These are phyloP conservation scores for Phytophthora quininea DNA, from an alignment of 352 stramenopile genomes.

Conservation along the genomic window DNA sequence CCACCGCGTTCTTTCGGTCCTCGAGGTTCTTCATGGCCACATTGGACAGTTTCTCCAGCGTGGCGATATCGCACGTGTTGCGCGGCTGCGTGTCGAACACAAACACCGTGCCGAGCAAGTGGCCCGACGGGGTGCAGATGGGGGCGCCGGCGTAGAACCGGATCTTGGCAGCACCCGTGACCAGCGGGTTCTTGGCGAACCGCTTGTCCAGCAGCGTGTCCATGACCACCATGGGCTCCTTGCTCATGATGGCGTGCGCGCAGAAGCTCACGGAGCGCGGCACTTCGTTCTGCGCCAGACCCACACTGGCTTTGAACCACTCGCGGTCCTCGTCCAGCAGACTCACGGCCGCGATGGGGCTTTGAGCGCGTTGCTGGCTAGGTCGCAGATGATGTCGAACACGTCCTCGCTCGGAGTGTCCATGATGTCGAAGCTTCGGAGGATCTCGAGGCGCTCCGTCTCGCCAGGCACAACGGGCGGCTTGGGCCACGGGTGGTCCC, in stretches of 20 bases:
- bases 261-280: conserved; percentile 89
- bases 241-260: conserved; percentile 88
- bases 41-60: conserved; percentile 88
- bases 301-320: conserved; percentile 89
- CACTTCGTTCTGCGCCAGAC: conserved; percentile 85
- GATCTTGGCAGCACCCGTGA: conserved; percentile 85
- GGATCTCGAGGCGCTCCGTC: conserved; percentile 72
- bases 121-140: conserved; percentile 82
- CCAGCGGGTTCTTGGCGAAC: conserved; percentile 86
- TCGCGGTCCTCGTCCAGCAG: conserved; percentile 86
- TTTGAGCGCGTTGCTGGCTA: conserved; percentile 88
- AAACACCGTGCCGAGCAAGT: conserved; percentile 86
- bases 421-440: conserved; percentile 88
- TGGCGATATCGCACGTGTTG: conserved; percentile 86
- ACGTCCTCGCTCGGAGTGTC: conserved; percentile 86
- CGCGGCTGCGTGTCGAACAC: conserved; percentile 89
- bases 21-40: conserved; percentile 91
- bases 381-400: conserved; percentile 90
- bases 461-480: conserved; percentile 74
- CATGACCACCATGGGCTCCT: conserved; percentile 90
- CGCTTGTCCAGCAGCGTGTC: conserved; percentile 87
- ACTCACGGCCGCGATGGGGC: conserved; percentile 84
- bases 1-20: conserved; percentile 88
- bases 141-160: conserved; percentile 86
- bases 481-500: conserved; percentile 89